Conservation (phyloP, 2,329 filamentous ascomycete species). For the Cercospora brassicicola region DNA sequence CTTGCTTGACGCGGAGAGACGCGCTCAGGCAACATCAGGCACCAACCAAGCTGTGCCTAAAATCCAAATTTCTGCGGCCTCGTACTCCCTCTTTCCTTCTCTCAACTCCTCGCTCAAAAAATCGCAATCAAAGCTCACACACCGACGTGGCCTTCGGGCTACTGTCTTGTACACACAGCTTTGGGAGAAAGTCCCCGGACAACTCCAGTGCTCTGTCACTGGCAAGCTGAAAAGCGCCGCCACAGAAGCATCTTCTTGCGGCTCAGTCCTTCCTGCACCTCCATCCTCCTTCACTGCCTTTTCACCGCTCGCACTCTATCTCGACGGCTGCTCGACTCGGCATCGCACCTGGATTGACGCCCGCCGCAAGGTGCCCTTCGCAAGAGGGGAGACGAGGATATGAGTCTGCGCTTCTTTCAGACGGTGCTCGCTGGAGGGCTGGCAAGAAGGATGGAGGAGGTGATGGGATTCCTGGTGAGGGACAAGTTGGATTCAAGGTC, state of each 20-base stretch:
- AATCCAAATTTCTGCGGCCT: constrained; percentile 47
- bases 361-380: constrained; percentile 33
- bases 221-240: constrained; percentile 96
- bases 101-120: constrained; percentile 93
- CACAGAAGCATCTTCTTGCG: constrained; percentile 85
- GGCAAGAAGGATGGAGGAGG: constrained; percentile 39
- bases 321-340: constrained; percentile 39
- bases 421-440: constrained; percentile 38
- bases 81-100: constrained; percentile 40
- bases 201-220: constrained; percentile 48
- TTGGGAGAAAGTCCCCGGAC: constrained; percentile 99
- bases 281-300: constrained; percentile 51
- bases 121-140: constrained; percentile 99
- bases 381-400: constrained; percentile 72
- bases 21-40: constrained; percentile 9
- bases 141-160: constrained; percentile 61
- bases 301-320: constrained; percentile 55
- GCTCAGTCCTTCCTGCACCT: constrained; percentile 68
- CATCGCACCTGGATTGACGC: constrained; percentile 45
- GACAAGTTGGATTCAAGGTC: constrained; percentile 48
- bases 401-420: constrained; percentile 66
- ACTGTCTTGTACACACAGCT: constrained; percentile 58
- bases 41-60: constrained; percentile 35
- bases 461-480: constrained; percentile 37
- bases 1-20: constrained; percentile 4